A percentile compares a stretch with the other conserved stretches of the same genome.
Conservation (phyloP, 2,329 filamentous ascomycete species). For the Fusarium devonianum region DNA sequence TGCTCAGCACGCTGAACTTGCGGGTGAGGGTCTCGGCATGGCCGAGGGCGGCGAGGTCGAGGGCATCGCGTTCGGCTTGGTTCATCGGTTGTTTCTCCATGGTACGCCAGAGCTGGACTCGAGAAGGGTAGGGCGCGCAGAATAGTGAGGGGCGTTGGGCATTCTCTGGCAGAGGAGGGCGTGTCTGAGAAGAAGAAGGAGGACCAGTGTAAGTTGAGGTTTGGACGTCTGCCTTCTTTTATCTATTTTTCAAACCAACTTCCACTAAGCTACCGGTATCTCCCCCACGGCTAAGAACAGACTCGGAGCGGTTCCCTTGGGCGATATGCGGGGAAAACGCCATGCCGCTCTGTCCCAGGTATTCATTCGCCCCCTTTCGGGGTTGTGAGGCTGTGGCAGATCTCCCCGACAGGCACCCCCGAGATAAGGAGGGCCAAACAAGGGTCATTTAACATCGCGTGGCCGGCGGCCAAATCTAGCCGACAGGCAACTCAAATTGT, state of each 20-base stretch:
- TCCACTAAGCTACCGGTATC: background rate
- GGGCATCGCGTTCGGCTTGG: constrained; percentile 31
- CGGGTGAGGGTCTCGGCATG: constrained; percentile 49
- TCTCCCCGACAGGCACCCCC: background rate
- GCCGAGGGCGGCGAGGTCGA: constrained; percentile 50
- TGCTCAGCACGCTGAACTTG: constrained; percentile 61
- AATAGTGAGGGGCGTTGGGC: constrained; percentile 12
- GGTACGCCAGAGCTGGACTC: constrained; percentile 33
- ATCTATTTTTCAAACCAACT: too few relatives aligned
- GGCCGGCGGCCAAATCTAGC: background rate
- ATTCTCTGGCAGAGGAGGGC: constrained; percentile 26
- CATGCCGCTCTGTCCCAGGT: too few relatives aligned
- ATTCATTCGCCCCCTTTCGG: background rate
- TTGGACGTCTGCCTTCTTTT: background rate
- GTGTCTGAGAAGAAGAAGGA: background rate
- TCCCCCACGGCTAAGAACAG: background rate
- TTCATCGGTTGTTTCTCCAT: constrained; percentile 35
- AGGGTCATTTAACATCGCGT: background rate
- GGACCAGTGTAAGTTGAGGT: too few relatives aligned
- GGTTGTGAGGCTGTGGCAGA: background rate
- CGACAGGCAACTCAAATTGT: background rate
- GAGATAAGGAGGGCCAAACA: background rate
- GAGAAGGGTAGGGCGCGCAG: constrained; percentile 13
- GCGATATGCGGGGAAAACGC: background rate
- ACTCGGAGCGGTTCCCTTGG: background rate